Percentiles rank a stretch among this genome's conserved stretches.
Conservation (phyloP, 1,284 basidiomycete species). For the Vanrija humicola region DNA sequence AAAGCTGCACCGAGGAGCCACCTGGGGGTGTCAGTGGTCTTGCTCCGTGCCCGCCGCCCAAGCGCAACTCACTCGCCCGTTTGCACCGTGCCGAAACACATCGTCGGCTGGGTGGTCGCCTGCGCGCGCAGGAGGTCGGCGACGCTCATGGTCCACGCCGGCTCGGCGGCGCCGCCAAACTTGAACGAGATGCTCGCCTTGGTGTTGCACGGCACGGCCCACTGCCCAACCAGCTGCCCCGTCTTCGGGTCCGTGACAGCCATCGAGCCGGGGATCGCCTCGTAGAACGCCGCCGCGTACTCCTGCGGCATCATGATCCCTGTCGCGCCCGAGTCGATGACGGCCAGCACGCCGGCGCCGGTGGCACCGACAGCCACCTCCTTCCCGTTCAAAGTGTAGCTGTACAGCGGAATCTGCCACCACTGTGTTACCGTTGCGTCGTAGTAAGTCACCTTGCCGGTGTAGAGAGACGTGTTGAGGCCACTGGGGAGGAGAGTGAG, state of each 20-base stretch:
- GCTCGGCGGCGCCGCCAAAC: slow-evolving; percentile 50
- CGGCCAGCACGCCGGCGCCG: neutral
- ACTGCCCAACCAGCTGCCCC: neutral
- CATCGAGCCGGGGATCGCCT: neutral
- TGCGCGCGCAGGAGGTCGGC: neutral
- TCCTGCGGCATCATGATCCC: slow-evolving; percentile 1
- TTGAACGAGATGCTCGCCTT: slow-evolving; percentile 63
- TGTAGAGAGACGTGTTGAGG: neutral
- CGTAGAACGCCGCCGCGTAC: neutral
- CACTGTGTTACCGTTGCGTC: neutral
- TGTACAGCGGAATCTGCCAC: neutral
- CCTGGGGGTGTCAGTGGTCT: too few species aligned
- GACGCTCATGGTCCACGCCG: neutral
- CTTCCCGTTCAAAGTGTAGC: neutral
- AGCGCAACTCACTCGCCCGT: too few species aligned
- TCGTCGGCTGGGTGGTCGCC: neutral
- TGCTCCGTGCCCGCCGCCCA: too few species aligned
- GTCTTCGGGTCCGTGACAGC: slow-evolving; percentile 16
- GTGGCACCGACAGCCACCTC: too few species aligned
- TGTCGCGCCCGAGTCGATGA: slow-evolving; percentile 10
- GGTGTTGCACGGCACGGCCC: slow-evolving; percentile 60
- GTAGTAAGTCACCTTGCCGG: neutral
- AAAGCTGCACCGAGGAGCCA: slow-evolving; percentile 15
- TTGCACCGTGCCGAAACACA: neutral
- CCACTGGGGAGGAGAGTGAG: neutral